Evolutionary conservation across 345 rosid species (phyloP), one percentile per base, ranked within the genome.

Genomic region (Citrus glauca): DNA sequence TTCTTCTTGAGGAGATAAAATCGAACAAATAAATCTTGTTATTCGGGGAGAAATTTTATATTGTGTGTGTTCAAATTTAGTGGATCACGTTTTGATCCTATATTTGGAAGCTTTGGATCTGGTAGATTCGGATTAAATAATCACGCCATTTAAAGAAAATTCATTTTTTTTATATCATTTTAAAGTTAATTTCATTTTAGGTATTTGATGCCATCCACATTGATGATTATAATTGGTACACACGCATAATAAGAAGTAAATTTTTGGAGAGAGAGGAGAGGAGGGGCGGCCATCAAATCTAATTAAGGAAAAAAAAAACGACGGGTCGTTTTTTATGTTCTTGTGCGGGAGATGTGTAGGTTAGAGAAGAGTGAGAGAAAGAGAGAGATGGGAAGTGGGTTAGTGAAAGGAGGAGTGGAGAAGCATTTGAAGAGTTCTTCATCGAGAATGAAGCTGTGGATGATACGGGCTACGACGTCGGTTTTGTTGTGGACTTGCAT

Each of bases 401-500:
- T 90, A 69, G 85, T 78, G 79, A 78, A 77, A 73, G 59, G 94
- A 90, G 80, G 90, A 32, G 59, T 37, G 38, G 32, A 73, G 68
- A 16, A 64, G 20, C 78, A 91, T 85, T 77, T 89, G 16, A 90
- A 82, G 84, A 69, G 89, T 80, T 87, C 97, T 17, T 53, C 57
- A 2, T 66, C 69, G 66, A 87, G 86, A 75, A 89, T 86, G 91
- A 91, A 94, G 84, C 79, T 93, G 78, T 94, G 99, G 99, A 83
- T 93, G 88, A 87, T 94, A 73, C 89, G 99, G 3, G 99, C 98
- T 71, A 85, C 97, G 71, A 90, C 98, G 0, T 86, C 97, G 66
- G 87, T 97, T 81, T 83, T 97, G 85, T 85, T 97, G 4, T 97
- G 99, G 99, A 97, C 98, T 33, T 97, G 99, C 77, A 75, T 91